Base-by-base conservation (phyloP, 2,329 filamentous ascomycete genomes). In the Claviceps capensis region DNA sequence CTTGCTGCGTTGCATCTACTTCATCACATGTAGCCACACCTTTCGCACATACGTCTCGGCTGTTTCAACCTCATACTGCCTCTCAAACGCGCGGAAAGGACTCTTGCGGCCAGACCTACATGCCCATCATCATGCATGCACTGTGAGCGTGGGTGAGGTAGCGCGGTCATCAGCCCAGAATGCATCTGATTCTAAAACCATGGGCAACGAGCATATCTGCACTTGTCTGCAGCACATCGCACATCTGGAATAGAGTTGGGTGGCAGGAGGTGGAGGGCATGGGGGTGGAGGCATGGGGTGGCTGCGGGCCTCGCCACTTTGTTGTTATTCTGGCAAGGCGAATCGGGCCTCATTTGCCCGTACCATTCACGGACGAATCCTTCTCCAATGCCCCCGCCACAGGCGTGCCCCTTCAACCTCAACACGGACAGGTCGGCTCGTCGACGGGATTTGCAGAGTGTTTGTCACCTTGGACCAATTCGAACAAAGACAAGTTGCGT, bases 311-410 rank as follows among this genome's bases (percentile, higher is more conserved):
- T 49, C 43, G 47, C 47, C 47, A 50, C 47, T 23, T 26, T 26
- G 47, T 47, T 49, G 47, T 47, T 11, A 47, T 53, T 53, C 51
- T 47, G 52, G 13, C 43, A 22, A 47, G 47, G 37, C 23, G 52
- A 47, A 43, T 44, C 52, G 48, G 52, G 48, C 52, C 40, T 50
- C 43, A 42, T 44, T 50, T 45, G 52, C 46, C 52, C 48, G 44
- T 50, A 45, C 48, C 52, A 46, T 34, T 38, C n/a, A 22, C 30
- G 8, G 41, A 17, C 13, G 22, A 49, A 42, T 52, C 51, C 47
- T 42, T 42, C 41, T 37, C 50, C 17, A 23, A 47, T 16, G 37
- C 14, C 37, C 30, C 46, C 41, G 13, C 19, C 16, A 7, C 37
- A 8, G 11, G 7, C 38, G 30, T 43, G 45, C 23, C 13, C 13